These are phyloP conservation scores for Pyrenophora seminiperda DNA, from an alignment of 2,329 filamentous ascomycete genomes.

Conservation along the genomic window DNA sequence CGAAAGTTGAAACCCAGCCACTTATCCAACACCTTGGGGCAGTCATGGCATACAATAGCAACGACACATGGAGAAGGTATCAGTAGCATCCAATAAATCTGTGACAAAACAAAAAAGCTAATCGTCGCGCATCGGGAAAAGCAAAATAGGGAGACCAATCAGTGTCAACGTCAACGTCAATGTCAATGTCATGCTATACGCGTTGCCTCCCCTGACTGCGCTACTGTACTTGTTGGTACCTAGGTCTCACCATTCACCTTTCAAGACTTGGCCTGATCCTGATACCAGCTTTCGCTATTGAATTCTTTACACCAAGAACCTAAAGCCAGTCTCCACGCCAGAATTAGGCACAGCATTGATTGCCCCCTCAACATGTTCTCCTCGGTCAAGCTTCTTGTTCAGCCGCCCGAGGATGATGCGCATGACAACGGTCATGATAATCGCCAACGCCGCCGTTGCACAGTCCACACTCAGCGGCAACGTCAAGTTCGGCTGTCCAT, in stretches of 20 bases:
- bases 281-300: neutral
- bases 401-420: conserved; percentile 66
- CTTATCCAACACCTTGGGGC: neutral
- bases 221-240: too few relatives aligned
- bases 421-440: conserved; percentile 66
- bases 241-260: too few relatives aligned
- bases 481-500: conserved; percentile 46
- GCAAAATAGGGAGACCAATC: conserved; percentile 6
- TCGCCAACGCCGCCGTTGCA: conserved; percentile 66
- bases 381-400: conserved; percentile 72
- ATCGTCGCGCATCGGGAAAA: neutral
- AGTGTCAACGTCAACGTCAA: too few relatives aligned
- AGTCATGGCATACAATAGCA: too few relatives aligned
- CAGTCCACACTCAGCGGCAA: conserved; percentile 73
- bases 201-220: neutral
- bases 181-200: neutral
- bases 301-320: conserved; percentile 62
- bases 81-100: neutral
- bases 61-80: neutral
- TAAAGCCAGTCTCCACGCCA: conserved; percentile 66
- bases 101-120: too few relatives aligned
- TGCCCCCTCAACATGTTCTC: conserved; percentile 59
- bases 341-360: conserved; percentile 62
- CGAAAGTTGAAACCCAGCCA: conserved; percentile 10
- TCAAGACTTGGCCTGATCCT: too few relatives aligned